Evolutionary conservation across 2,329 filamentous ascomycete genomes (phyloP), one percentile per base, ranked within the genome.

Genomic region (Xylariaceae sp.): DNA sequence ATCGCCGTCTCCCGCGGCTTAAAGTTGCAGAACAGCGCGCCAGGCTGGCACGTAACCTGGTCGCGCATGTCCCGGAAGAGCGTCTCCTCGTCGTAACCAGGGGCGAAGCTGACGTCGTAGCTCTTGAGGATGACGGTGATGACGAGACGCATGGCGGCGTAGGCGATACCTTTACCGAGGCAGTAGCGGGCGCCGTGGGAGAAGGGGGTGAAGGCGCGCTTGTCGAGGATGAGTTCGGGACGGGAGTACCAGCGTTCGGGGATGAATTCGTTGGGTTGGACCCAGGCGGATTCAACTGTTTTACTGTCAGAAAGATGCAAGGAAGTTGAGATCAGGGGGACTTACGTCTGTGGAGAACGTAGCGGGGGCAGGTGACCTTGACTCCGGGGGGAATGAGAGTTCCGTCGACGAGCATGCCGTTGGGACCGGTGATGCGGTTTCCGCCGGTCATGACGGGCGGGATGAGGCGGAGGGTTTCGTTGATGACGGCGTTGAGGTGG

Each of bases 31-130:
- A 56, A 35, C n/a, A 64, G 57, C 9, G 55, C 49, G 11, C 64
- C 64, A 1, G 62, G 64, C 54, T 64, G 61, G 37, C 56, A 61
- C 9, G 62, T 63, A 6, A 66, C 62, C 58, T 66, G 62, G 47
- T 66, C 64, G n/a, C 53, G 53, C 62, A 66, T 64, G 18, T 66
- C 62, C 7, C 62, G 62, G 62, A 62, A 66, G 35, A 64, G 58
- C 2, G 62, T 63, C 7, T 64, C 55, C 5, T 62, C 55, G 18
- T 64, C 61, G 11, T 66, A 66, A 5, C 53, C 62, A 3, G 62
- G 59, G 8, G 64, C 60, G 23, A 68, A 68, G 23, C 18, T 11
- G 0, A 67, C 57, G 23, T 65, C 39, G 47, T 59, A 67, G 13
- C 62, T 30, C 30, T 52, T 52, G 2, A 66, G 47, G 6, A 68